Evolutionary conservation across 2,329 filamentous ascomycete species (phyloP).

Genomic region (Hypoxylon sp.): DNA sequence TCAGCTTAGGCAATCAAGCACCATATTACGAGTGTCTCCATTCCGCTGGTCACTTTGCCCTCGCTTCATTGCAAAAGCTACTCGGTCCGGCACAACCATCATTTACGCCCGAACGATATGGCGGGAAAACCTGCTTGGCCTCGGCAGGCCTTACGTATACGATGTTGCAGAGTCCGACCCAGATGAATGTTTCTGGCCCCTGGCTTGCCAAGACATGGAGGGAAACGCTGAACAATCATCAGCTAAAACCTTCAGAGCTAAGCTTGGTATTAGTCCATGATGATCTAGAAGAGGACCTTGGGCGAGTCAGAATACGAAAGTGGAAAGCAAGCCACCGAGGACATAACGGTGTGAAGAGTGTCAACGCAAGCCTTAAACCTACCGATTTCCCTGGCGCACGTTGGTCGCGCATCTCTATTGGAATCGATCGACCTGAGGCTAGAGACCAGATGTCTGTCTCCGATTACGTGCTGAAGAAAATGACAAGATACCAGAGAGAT

Average conservation of each 20-base stretch:
- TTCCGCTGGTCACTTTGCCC: conserved; percentile 85
- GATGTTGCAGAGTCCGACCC: conserved; percentile 78
- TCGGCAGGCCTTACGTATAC: conserved; percentile 68
- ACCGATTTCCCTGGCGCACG: conserved; percentile 57
- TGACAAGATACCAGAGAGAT: conserved; percentile 66
- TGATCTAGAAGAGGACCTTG: conserved; percentile 81
- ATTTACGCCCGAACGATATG: conserved; percentile 62
- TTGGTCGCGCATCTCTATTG: conserved; percentile 78
- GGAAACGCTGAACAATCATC: conserved; percentile 61
- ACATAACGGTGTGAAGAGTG: conserved; percentile 81
- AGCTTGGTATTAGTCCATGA: conserved; percentile 86
- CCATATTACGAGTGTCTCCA: conserved; percentile 84
- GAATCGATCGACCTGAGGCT: conserved; percentile 85
- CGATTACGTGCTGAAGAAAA: conserved; percentile 80
- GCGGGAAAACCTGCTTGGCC: conserved; percentile 65
- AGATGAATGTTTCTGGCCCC: conserved; percentile 88
- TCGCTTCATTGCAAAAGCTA: conserved; percentile 69
- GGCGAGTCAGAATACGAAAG: conserved; percentile 73
- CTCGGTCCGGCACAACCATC: conserved; percentile 62
- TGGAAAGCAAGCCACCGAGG: conserved; percentile 76
- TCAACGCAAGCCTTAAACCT: conserved; percentile 64
- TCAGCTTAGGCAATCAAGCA: conserved; percentile 88
- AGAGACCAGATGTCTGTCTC: conserved; percentile 77
- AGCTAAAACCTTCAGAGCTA: conserved; percentile 50
- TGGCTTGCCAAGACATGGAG: conserved; percentile 77